Evolutionary conservation across 2,329 filamentous ascomycete species (phyloP).

Genomic region (Trichoderma harzianum): DNA sequence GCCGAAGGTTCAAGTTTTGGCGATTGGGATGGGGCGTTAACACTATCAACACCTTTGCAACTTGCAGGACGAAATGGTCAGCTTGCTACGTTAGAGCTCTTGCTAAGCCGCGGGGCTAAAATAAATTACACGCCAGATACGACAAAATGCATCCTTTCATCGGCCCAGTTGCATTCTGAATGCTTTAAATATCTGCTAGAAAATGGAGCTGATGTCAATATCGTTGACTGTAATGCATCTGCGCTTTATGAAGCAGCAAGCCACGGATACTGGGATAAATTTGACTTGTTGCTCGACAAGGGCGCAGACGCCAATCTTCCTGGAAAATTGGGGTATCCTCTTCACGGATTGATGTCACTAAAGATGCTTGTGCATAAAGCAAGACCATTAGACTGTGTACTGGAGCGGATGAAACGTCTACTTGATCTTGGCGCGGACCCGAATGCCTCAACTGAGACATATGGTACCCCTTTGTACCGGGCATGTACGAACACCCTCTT

Average conservation of each 20-base stretch:
- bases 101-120: background rate
- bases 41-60: background rate
- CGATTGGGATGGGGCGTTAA: background rate
- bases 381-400: background rate
- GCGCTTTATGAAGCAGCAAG: background rate
- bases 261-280: background rate
- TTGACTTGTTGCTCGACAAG: background rate
- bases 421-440: background rate
- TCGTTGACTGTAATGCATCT: background rate
- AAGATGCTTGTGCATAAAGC: rapidly evolving
- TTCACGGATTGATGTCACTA: background rate
- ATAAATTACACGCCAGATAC: background rate
- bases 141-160: background rate
- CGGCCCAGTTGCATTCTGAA: rapidly evolving
- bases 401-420: background rate
- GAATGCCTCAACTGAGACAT: background rate
- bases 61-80: background rate
- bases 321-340: background rate
- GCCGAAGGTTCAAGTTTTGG: background rate
- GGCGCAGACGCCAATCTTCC: background rate
- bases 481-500: background rate
- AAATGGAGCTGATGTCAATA: background rate
- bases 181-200: background rate
- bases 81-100: background rate
- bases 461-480: background rate